Conservation (phyloP, 179 eudicot species). For the Actinidia polygama region DNA sequence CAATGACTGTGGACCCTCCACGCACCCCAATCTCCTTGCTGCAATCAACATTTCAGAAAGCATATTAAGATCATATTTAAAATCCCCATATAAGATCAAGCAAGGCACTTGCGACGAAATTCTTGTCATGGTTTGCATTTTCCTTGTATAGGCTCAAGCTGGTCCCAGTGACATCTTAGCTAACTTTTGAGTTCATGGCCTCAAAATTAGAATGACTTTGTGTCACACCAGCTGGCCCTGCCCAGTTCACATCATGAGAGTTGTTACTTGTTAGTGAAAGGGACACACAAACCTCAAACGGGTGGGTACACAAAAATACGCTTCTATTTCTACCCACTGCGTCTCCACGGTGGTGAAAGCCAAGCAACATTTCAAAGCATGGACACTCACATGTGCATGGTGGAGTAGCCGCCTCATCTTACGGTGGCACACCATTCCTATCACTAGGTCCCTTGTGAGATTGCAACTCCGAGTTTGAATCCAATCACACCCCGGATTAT, state of each 20-base stretch:
- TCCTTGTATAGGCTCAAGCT: neutral
- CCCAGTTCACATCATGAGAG: neutral
- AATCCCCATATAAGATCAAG: neutral
- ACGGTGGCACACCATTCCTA: neutral
- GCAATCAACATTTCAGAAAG: neutral
- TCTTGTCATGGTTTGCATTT: neutral
- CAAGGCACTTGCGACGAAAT: neutral
- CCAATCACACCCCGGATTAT: no score
- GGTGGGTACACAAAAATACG: neutral
- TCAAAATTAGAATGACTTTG: neutral
- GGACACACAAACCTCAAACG: neutral
- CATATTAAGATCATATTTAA: neutral
- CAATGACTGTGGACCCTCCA: no score
- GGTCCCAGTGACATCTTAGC: constrained; percentile 1
- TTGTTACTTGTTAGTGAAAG: neutral
- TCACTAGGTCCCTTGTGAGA: neutral
- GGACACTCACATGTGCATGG: neutral
- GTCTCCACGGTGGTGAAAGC: no score
- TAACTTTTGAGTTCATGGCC: neutral
- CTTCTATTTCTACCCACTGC: neutral
- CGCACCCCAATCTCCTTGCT: no score
- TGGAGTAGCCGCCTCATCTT: no score
- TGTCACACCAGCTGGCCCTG: neutral
- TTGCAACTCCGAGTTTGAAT: no score
- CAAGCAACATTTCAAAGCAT: neutral